Percentiles rank a stretch among this genome's conserved stretches.
Evolutionary conservation across 2,329 filamentous ascomycete genomes (phyloP).

Genomic region (Exophiala bonariae): DNA sequence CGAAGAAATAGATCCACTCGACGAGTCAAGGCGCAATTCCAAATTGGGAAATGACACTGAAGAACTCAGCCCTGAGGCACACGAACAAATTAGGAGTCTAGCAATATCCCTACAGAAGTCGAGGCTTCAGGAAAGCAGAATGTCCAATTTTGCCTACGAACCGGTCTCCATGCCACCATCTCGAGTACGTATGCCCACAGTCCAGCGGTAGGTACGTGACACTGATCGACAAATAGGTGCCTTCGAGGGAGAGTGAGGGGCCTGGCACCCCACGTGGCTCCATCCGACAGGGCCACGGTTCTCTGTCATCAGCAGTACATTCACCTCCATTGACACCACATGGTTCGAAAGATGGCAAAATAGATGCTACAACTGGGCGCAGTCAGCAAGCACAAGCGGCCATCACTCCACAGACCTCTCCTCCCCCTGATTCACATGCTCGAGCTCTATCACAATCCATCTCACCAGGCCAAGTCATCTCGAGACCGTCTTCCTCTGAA

Average conservation of each 20-base stretch:
- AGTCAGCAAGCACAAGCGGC: conserved; percentile 33
- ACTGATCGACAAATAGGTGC: conserved; percentile 18
- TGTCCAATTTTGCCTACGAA: conserved; percentile 87
- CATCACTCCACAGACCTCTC: conserved; percentile 57
- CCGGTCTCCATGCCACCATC: conserved; percentile 76
- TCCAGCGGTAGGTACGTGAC: too few relatives aligned
- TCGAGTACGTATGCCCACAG: conserved; percentile 36
- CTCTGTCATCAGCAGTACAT: conserved; percentile 71
- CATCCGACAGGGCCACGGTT: conserved; percentile 55
- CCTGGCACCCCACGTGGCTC: conserved; percentile 58
- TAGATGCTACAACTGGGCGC: conserved; percentile 34
- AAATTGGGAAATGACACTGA: conserved; percentile 25
- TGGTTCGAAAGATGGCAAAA: conserved; percentile 62
- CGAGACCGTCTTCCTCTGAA: conserved; percentile 42
- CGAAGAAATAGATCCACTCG: conserved; percentile 64
- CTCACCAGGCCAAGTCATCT: conserved; percentile 38
- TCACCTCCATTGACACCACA: conserved; percentile 89
- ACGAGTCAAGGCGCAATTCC: conserved; percentile 12
- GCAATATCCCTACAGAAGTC: conserved; percentile 71
- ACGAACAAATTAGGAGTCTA: conserved; percentile 69
- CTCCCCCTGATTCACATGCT: conserved; percentile 44
- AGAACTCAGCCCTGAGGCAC: conserved; percentile 41
- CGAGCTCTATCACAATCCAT: conserved; percentile 30
- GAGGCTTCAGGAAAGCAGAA: conserved; percentile 75
- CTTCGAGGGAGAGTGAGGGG: conserved; percentile 60